Base-by-base conservation (phyloP, 371 early-diverging fungal genomes). In the Lichtheimia hyalospora region DNA sequence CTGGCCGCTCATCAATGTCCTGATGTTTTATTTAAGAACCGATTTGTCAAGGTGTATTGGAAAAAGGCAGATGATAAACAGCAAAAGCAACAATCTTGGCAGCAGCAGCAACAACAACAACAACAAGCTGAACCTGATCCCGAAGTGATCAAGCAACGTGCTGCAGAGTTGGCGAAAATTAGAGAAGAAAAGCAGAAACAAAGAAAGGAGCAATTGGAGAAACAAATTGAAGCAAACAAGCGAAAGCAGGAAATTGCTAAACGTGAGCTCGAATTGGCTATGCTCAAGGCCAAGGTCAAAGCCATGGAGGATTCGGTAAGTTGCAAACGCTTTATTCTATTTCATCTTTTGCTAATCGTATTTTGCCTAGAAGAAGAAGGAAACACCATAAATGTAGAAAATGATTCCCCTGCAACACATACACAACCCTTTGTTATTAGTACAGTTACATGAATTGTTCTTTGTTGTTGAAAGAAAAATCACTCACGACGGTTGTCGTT, bases 11-110 rank as follows among this genome's bases (percentile, higher is more conserved):
- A 84, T 63, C 69, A 72, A 52, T 86, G 82, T 13, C 89, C 92
- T 1, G 86, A 87, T 10, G 79, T 86, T 15, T 79, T 90, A 24
- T 92, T 91, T 66, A 83, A 75, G 18, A 91, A 92, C 68, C 83
- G 92, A 3, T 92, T 91, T 62, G 91, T 92, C 42, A 87, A 86
- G 58, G 86, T 91, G 14, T 91, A 71, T 67, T 90, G 86, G 83
- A 69, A 77, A 23, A 67, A 62, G 39, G 57, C 48, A 16, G 59
- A 59, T 18, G 27, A 15, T n/a, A 20, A 51, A 49, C 27, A 27
- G 39, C 24, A 40, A 20, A n/a, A 54, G 14, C 34, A 48, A 40
- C 15, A 43, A 39, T n/a, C 23, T 50, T 42, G 21, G 21, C 58
- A 34, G 25, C 41, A 43, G 10, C 52, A 52, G 6, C 39, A 52